Base-by-base conservation (phyloP, 495 filamentous ascomycete species). In the Sphaerosporella brunnea region DNA sequence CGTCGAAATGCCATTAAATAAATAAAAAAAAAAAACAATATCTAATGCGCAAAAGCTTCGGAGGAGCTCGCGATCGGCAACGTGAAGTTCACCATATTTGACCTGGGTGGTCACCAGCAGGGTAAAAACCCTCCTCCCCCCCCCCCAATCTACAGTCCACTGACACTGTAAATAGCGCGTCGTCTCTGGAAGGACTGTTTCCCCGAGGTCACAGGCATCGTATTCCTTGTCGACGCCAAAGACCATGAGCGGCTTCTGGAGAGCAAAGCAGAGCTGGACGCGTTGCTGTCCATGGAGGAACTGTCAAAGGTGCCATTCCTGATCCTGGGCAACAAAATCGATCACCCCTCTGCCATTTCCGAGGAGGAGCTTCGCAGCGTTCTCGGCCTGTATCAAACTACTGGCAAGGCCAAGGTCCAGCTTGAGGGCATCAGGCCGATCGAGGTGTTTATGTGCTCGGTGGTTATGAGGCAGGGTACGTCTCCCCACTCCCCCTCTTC, bases 121-220 rank as follows among this genome's bases (percentile, higher is more conserved):
- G 84, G 84, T 87, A 69, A 62, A 69, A 66, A 45, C 20, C 46
- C 37, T 24, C 16, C 18, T 53, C 36, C 19, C 37, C 36, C 20
- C 47, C 24, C 21, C 24, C 20, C 21, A 13, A 4, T 20, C 11
- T 43, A 9, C 15, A 36, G 13, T 19, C 16, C 8, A 21, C 15
- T 25, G 15, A 50, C 20, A 15, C 15, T 19, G n/a, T 37, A 41
- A n/a, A 52, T 55, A 90, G 90, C 88, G 46, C 87, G 92, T 41
- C 85, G 92, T 57, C 75, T 96, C 51, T 97, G 90, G 87, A 87
- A 87, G 60, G 90, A 97, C 62, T 92, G 92, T 66, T 93, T 96
- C 79, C 92, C 90, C 63, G 90, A 97, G 73, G 90, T 96, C 39
- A 85, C 77, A 63, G 90, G 88, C 45, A 92, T 94, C 57, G 90